These are phyloP conservation scores for Rhododendron ovatum DNA, from an alignment of 148 eudicot species.

Conservation along the genomic window DNA sequence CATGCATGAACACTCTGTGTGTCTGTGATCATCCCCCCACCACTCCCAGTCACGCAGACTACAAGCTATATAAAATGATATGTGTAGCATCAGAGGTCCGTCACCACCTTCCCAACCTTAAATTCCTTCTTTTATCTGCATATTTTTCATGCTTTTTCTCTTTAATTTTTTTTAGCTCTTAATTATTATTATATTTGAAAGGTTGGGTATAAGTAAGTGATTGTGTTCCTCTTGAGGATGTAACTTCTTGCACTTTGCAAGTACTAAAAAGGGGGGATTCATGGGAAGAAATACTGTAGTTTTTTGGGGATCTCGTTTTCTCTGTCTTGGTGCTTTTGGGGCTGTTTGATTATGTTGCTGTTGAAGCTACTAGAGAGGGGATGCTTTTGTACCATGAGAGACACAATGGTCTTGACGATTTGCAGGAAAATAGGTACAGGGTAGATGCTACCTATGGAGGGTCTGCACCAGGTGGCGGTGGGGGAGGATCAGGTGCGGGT, in stretches of 20 bases:
- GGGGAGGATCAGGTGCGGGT: constrained; percentile 4
- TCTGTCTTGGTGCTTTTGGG: neutral
- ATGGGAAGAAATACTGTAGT: neutral
- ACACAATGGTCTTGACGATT: neutral
- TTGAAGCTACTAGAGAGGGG: neutral
- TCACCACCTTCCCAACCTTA: neutral
- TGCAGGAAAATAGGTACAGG: neutral
- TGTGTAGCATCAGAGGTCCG: neutral
- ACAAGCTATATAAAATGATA: neutral
- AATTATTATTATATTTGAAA: neutral
- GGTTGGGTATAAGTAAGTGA: neutral
- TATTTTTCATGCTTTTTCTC: neutral
- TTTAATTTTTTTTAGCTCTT: neutral
- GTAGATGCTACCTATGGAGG: neutral
- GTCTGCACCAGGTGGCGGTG: neutral
- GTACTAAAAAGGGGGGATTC: neutral
- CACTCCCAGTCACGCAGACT: neutral
- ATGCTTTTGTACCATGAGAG: neutral
- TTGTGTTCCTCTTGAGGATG: neutral
- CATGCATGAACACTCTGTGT: neutral
- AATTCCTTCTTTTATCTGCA: neutral
- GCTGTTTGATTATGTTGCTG: neutral
- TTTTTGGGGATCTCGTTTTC: neutral
- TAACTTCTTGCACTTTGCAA: neutral
- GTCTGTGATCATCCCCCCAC: neutral